Conservation (phyloP, 441 rosid species). For the Biscutella auriculata region DNA sequence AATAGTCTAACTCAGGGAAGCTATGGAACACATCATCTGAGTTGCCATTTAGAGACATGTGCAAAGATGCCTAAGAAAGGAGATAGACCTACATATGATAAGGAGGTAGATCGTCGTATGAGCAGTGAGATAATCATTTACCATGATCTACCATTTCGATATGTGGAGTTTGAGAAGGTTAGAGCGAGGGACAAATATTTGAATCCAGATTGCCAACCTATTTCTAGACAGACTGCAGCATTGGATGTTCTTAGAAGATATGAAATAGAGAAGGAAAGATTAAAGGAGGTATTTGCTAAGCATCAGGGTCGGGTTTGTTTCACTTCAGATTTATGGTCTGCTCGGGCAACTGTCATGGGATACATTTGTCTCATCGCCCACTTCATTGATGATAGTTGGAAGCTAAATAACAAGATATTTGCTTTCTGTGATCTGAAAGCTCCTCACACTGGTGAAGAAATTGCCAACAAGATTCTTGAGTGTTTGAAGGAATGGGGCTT, state of each 20-base stretch:
- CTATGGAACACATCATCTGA: background rate
- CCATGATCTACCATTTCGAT: background rate
- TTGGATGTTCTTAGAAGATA: background rate
- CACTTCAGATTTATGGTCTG: background rate
- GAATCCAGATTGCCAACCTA: background rate
- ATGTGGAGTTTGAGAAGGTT: background rate
- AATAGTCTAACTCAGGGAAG: background rate
- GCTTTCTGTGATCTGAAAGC: no score
- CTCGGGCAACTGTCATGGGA: background rate
- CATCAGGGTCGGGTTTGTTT: background rate
- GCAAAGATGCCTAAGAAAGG: background rate
- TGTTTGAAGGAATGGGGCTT: no score
- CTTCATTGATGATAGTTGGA: background rate
- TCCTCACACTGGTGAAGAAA: no score
- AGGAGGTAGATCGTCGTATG: background rate
- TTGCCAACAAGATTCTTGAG: no score
- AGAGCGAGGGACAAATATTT: background rate
- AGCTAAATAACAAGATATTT: no score
- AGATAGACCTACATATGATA: background rate
- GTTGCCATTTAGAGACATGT: background rate
- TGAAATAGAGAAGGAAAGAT: background rate
- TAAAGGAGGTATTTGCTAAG: background rate
- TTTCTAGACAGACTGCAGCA: background rate
- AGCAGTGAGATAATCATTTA: background rate
- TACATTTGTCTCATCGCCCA: background rate